phyloP scores from a whole-genome alignment of 2,329 filamentous ascomycete species.

The Ceratocystiopsis minuta region DNA sequence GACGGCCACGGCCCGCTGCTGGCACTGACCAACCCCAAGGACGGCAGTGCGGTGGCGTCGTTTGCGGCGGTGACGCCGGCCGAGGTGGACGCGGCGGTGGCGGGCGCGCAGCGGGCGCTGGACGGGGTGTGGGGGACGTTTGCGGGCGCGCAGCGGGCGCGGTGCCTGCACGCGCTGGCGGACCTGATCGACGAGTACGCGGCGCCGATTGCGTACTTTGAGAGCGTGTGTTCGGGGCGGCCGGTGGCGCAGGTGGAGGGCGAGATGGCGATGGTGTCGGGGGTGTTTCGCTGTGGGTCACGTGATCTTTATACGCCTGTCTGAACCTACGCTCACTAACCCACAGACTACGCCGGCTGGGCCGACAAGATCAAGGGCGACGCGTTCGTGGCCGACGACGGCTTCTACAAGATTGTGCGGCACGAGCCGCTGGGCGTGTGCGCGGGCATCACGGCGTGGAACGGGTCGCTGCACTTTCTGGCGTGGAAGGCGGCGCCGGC shows the following conservation, averaged over 20 bases:
- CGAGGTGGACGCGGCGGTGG: conserved; percentile 50
- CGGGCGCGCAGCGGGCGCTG: conserved; percentile 54
- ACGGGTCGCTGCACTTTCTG: conserved; percentile 17
- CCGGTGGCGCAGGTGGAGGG: conserved; percentile 21
- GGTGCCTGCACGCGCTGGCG: conserved; percentile 24
- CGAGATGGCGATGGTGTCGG: conserved; percentile 15
- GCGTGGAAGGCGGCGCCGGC: conserved; percentile 21
- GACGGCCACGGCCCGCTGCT: background rate
- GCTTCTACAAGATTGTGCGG: conserved; percentile 21
- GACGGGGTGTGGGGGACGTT: conserved; percentile 52
- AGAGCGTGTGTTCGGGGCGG: conserved; percentile 18
- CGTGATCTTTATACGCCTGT: background rate
- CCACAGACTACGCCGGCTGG: conserved; percentile 16
- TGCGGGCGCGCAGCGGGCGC: conserved; percentile 45
- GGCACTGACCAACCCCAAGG: background rate
- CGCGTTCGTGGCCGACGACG: conserved; percentile 23
- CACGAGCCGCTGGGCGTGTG: conserved; percentile 16
- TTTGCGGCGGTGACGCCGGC: conserved; percentile 18
- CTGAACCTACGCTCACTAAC: background rate
- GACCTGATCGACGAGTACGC: conserved; percentile 20
- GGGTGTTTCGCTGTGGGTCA: conserved; percentile 18
- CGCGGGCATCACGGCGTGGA: conserved; percentile 19
- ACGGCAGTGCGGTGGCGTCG: background rate
- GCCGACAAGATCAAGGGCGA: conserved; percentile 20
- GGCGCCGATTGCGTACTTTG: conserved; percentile 19